Base-by-base conservation (phyloP, 2,329 filamentous ascomycete species). In the Colletotrichum higginsianum region DNA sequence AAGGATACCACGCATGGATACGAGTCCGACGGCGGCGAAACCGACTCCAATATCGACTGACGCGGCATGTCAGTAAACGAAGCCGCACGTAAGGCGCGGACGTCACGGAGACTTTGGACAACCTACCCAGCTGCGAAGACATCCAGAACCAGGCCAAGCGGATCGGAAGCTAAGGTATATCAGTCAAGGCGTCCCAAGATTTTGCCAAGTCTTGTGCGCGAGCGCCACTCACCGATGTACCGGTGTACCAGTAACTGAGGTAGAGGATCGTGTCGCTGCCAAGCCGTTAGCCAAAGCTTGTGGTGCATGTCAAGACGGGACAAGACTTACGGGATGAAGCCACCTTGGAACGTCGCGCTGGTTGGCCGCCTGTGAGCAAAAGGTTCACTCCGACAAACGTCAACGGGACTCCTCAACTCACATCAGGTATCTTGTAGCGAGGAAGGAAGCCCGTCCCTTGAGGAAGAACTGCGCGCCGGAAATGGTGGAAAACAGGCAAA, bases 131-230 rank as follows among this genome's bases (percentile, higher is more conserved):
- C 63, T 79, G 77, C 5, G 76, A 78, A 73, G 77, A 79, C 75
- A 87, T 87, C 92, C 91, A 94, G 80, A 93, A 93, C 81, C 87
- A 92, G 63, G 88, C 89, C 30, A 94, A 82, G 0, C 92, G 86
- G 47, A 88, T 85, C 0, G 92, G 91, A 2, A 94, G 84, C 79
- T 93, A 3, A 21, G 2, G 3, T 26, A 62, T 35, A 60, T 77
- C 8, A 76, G 71, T 46, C 16, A 61, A 11, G 13, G 35, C 5
- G 1, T 44, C 26, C 2, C 26, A 26, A n/a, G 2, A 12, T 4
- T 18, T 18, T 21, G 42, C 6, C 5, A 21, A 1, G 1, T 4
- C 3, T 6, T 23, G 1, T 11, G 16, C 4, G 4, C 1, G 9
- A 21, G 13, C 23, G 16, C 11, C 1, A 63, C 78, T 73, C 47